phyloP scores from a whole-genome alignment of 257 asterid genomes.

The Petrea volubilis region DNA sequence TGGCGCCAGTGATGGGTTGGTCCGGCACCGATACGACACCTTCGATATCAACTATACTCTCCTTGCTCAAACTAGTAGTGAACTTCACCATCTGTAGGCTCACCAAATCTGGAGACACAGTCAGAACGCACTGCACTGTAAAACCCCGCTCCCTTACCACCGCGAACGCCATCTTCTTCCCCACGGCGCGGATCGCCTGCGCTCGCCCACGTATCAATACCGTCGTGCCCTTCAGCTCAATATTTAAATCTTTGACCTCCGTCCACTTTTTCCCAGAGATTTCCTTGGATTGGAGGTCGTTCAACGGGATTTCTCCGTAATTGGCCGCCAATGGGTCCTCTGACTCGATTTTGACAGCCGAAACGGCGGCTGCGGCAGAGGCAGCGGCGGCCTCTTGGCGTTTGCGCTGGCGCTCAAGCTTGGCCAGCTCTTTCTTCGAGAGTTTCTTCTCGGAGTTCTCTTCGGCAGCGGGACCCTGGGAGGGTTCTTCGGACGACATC shows the following conservation, averaged over 20 bases:
- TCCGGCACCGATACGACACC: slow-evolving; percentile 74
- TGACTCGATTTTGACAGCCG: slow-evolving; percentile 34
- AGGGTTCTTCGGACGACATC: slow-evolving; percentile 45
- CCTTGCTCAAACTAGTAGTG: slow-evolving; percentile 64
- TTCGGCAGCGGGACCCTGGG: slow-evolving; percentile 27
- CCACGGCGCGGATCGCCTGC: slow-evolving; percentile 67
- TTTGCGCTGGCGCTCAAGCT: slow-evolving; percentile 64
- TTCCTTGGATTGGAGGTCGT: slow-evolving; percentile 74
- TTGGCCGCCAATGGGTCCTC: slow-evolving; percentile 60
- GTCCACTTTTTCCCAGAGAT: slow-evolving; percentile 73
- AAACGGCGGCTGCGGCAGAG: slow-evolving; percentile 37
- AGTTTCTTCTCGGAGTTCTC: slow-evolving; percentile 42
- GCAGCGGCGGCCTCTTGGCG: slow-evolving; percentile 65
- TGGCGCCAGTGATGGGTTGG: slow-evolving; percentile 64
- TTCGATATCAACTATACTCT: slow-evolving; percentile 70
- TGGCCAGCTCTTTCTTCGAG: slow-evolving; percentile 82
- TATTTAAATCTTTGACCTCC: slow-evolving; percentile 44
- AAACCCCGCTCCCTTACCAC: slow-evolving; percentile 77
- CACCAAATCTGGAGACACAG: slow-evolving; percentile 59
- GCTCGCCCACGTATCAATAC: slow-evolving; percentile 73
- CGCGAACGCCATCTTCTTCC: slow-evolving; percentile 77
- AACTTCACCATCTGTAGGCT: slow-evolving; percentile 83
- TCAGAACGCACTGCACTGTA: slow-evolving; percentile 81
- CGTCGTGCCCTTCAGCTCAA: slow-evolving; percentile 45
- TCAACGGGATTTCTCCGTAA: slow-evolving; percentile 67